A percentile compares a stretch with the other conserved stretches of the same genome.
Evolutionary conservation across 2,329 filamentous ascomycete species (phyloP).

Genomic region (Diaporthe velutina): DNA sequence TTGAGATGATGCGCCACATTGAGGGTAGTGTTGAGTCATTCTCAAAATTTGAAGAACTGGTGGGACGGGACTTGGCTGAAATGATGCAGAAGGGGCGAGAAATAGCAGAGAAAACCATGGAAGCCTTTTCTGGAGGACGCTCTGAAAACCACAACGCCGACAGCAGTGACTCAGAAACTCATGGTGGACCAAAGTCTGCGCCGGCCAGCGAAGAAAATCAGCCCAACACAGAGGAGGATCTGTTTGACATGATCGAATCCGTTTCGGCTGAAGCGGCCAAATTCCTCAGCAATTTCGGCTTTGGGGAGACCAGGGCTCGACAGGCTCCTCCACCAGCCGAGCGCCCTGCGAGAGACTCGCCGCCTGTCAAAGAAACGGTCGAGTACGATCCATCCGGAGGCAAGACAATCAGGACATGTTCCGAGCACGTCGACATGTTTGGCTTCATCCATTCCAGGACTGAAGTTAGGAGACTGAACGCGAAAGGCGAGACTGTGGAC

Average conservation of each 20-base stretch:
- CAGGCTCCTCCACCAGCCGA: constrained; percentile 17
- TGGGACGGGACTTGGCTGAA: constrained; percentile 5
- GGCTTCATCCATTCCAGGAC: constrained; percentile 59
- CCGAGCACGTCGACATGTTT: constrained; percentile 58
- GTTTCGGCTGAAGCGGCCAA: constrained; percentile 53
- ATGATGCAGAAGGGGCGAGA: neutral
- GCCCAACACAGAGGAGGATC: constrained; percentile 55
- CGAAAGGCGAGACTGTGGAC: constrained; percentile 56
- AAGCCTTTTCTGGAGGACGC: neutral
- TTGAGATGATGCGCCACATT: neutral
- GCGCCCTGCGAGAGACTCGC: constrained; percentile 14
- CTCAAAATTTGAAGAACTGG: neutral
- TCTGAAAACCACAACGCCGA: neutral
- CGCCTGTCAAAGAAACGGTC: constrained; percentile 40
- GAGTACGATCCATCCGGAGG: constrained; percentile 34
- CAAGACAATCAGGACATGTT: constrained; percentile 52
- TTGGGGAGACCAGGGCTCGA: constrained; percentile 51
- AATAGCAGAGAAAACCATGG: neutral
- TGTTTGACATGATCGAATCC: constrained; percentile 55
- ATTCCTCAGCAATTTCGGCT: constrained; percentile 56
- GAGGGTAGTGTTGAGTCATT: neutral
- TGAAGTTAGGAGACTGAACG: constrained; percentile 55
- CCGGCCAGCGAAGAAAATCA: constrained; percentile 28
- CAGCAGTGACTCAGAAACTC: neutral
- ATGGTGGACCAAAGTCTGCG: neutral